Base-by-base conservation (phyloP, 768 basidiomycete genomes). In the Tylopilus sp. region DNA sequence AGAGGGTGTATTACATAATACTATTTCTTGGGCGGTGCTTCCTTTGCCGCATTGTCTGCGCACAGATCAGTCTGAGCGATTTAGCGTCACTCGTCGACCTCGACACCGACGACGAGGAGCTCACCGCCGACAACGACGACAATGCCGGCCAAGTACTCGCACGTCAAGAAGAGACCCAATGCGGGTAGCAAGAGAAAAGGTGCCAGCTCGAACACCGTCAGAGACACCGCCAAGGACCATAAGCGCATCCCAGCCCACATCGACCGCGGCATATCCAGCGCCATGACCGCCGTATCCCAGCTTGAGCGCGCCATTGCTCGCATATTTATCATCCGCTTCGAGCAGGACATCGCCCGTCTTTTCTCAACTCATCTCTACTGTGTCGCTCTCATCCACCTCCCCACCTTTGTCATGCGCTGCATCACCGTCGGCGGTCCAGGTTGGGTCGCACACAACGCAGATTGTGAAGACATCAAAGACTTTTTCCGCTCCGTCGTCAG, bases 121-220 rank as follows among this genome's bases (percentile, higher is more conserved):
- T n/a, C n/a, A n/a, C n/a, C n/a, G n/a, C n/a, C 36, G 22, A 42
- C 26, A 6, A 28, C 18, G 8, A 47, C 50, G 26, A 63, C 48
- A 3, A 86, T 86, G 85, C 82, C 85, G 17, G 78, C 83, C 30
- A 86, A 86, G 61, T 86, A 86, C 68, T 86, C 84, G 22, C 84
- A 86, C 68, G 79, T 83, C n/a, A 85, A 85, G 73, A 86, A 85
- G 63, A 70, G 81, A 42, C 71, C 80, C 7, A 73, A 74, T 0
- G 71, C 75, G 7, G 75, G 79, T 15, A 63, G 75, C 13, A 71
- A 75, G 61, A 79, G 76, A 61, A 83, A 79, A 58, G 52, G 36
- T 40, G 45, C 38, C 40, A 60, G 56, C 62, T 63, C 62, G 9
- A 65, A 69, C 40, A 67, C 66, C 40, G 13, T 57, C 70, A 48